Evolutionary conservation across 169 alveolate genomes (phyloP), one percentile per base, ranked within the genome.

Genomic region (Haemoproteus tartakovskyi): DNA sequence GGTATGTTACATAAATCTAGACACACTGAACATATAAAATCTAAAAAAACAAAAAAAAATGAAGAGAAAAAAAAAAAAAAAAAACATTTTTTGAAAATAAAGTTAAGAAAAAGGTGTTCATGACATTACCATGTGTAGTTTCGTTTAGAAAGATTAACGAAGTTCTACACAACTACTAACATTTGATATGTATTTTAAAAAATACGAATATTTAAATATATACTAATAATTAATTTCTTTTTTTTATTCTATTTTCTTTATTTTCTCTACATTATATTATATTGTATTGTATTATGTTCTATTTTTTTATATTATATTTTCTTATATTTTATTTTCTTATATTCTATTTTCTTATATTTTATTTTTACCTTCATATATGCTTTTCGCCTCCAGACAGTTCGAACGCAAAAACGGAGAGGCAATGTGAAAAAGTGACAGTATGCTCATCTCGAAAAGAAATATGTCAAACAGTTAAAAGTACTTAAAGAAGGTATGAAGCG

Each of bases 1-100:
- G 82, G 82, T 21, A 52, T 67, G 24, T 67, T 60, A 16, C 70
- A 67, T 67, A 67, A 51, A 40, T 67, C 82, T 52, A 67, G 41
- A 60, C 82, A 67, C 43, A 67, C 82, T 9, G 82, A 67, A 33
- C 82, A 67, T n/a, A 67, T 52, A 8, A 67, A 67, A 46, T 67
- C 82, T 67, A 29, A 21, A n/a, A n/a, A n/a, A n/a, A n/a, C 36
- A 62, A 22, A 61, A 33, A 6, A 45, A 36, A 36, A 6, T 5
- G 12, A 36, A 41, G 14, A 62, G n/a, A n/a, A 9, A 33, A 62
- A 62, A 12, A 36, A 29, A 18, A 52, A 64, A 11, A 30, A 4
- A 8, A 6, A 40, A n/a, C 9, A 22, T 2, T 45, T 45, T 47
- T 0, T n/a, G 46, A 21, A 1, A 16, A 29, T 61, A 22, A 60